phyloP scores from a whole-genome alignment of 169 alveolate genomes.

The Plasmodium sp. region DNA sequence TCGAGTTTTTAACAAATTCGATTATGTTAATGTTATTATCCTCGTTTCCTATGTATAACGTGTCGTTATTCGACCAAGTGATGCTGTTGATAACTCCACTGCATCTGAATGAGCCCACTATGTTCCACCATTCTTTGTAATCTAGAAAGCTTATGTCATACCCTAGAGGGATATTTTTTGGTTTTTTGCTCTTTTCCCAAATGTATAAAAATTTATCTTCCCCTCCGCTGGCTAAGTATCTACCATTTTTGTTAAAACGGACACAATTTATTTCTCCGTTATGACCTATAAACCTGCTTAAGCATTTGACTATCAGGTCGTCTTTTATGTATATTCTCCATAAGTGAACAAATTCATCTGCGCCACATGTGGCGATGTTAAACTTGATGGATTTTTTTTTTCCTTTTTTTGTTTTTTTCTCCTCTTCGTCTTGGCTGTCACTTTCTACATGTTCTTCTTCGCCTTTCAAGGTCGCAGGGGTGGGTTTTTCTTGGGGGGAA shows the following conservation, averaged over 20 bases:
- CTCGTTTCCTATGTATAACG: slow-evolving; percentile 62
- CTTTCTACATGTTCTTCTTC: background rate
- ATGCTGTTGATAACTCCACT: slow-evolving; percentile 69
- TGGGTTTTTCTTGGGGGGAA: background rate
- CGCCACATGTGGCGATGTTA: slow-evolving; percentile 92
- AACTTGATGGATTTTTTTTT: slow-evolving; percentile 52
- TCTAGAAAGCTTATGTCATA: slow-evolving; percentile 80
- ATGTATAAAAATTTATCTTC: slow-evolving; percentile 87
- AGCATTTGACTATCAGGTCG: slow-evolving; percentile 84
- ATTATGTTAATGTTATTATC: slow-evolving; percentile 71
- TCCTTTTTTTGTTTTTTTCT: background rate
- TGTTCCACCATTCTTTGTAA: slow-evolving; percentile 86
- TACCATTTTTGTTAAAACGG: slow-evolving; percentile 89
- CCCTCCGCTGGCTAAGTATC: slow-evolving; percentile 91
- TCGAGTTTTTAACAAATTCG: slow-evolving; percentile 69
- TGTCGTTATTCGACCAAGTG: slow-evolving; percentile 63
- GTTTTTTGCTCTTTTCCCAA: slow-evolving; percentile 84
- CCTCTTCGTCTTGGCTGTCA: background rate
- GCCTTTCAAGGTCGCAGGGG: background rate
- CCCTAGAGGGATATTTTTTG: slow-evolving; percentile 77
- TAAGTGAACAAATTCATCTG: slow-evolving; percentile 92
- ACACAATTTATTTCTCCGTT: slow-evolving; percentile 92
- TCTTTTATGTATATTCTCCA: slow-evolving; percentile 88
- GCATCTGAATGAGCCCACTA: slow-evolving; percentile 85
- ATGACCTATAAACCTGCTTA: slow-evolving; percentile 90